Percentiles rank a stretch among this genome's conserved stretches.
These are phyloP conservation scores for Apiospora malaysiana DNA, from an alignment of 2,329 filamentous ascomycete species.

Conservation along the genomic window DNA sequence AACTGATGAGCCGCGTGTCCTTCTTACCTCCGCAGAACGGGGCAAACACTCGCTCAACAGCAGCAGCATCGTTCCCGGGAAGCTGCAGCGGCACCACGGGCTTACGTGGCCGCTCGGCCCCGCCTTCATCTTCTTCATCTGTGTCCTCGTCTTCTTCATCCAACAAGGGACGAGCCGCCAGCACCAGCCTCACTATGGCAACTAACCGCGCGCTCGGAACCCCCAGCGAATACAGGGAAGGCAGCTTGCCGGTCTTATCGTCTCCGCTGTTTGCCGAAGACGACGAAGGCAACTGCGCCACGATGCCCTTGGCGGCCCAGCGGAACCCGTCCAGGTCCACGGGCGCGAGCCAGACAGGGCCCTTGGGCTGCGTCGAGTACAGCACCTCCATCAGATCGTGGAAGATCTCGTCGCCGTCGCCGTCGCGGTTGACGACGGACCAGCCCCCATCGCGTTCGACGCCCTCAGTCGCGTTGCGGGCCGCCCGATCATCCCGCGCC, in stretches of 20 bases:
- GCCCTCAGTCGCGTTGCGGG: constrained; percentile 14
- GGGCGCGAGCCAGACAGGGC: constrained; percentile 20
- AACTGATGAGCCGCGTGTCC: background rate
- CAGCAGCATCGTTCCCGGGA: background rate
- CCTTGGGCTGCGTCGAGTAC: constrained; percentile 19
- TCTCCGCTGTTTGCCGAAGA: too few relatives aligned
- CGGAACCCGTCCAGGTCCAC: constrained; percentile 27
- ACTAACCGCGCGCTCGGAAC: background rate
- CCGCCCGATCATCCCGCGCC: background rate
- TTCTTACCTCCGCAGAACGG: background rate
- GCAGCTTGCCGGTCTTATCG: background rate
- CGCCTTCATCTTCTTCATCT: background rate
- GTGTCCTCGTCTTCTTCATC: background rate
- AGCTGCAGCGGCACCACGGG: background rate
- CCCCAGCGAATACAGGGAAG: background rate
- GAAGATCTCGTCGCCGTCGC: constrained; percentile 30
- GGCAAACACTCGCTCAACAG: background rate
- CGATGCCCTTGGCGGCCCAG: background rate
- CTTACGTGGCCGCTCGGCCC: background rate
- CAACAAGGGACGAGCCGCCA: background rate
- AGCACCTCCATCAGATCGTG: constrained; percentile 30
- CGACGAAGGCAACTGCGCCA: background rate
- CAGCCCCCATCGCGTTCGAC: constrained; percentile 11
- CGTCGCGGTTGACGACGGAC: constrained; percentile 26
- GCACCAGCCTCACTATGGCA: background rate